Evolutionary conservation across 306 rosid genomes (phyloP).

Genomic region (Trichosanthes cucumerina): DNA sequence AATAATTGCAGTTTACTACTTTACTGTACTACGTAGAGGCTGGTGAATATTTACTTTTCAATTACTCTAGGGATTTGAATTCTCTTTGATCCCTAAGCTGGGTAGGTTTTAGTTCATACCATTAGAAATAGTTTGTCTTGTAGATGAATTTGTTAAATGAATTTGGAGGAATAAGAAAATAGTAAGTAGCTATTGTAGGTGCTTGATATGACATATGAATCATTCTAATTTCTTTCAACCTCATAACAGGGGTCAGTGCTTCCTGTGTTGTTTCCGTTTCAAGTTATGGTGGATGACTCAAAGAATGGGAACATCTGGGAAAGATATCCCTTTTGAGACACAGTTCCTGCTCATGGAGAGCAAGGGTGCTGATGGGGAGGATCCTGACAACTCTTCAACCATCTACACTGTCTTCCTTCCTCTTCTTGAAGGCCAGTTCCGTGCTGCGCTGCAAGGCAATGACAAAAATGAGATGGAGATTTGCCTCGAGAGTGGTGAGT

Average conservation of each 20-base stretch:
- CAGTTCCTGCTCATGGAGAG: conserved; percentile 89
- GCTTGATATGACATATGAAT: background rate
- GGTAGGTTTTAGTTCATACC: background rate
- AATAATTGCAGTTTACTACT: background rate
- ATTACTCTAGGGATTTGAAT: background rate
- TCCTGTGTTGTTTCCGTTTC: conserved; percentile 88
- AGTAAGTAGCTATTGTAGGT: background rate
- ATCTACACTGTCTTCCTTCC: conserved; percentile 89
- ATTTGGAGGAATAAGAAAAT: background rate
- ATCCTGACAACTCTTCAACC: conserved; percentile 34
- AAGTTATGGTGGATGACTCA: conserved; percentile 99
- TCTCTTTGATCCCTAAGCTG: background rate
- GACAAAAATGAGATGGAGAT: conserved; percentile 76
- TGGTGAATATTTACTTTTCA: background rate
- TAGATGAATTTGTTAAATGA: background rate
- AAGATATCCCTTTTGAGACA: conserved; percentile 87
- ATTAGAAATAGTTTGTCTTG: background rate
- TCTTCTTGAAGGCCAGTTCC: conserved; percentile 85
- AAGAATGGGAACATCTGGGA: conserved; percentile 82
- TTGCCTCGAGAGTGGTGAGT: conserved; percentile 95
- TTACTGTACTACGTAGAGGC: background rate
- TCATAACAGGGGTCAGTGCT: conserved; percentile 51
- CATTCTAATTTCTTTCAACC: background rate
- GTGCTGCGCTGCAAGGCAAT: conserved; percentile 87
- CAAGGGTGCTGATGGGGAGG: conserved; percentile 33